Base-by-base conservation (phyloP, 495 filamentous ascomycete species). In the Chaetomidium leptoderma region DNA sequence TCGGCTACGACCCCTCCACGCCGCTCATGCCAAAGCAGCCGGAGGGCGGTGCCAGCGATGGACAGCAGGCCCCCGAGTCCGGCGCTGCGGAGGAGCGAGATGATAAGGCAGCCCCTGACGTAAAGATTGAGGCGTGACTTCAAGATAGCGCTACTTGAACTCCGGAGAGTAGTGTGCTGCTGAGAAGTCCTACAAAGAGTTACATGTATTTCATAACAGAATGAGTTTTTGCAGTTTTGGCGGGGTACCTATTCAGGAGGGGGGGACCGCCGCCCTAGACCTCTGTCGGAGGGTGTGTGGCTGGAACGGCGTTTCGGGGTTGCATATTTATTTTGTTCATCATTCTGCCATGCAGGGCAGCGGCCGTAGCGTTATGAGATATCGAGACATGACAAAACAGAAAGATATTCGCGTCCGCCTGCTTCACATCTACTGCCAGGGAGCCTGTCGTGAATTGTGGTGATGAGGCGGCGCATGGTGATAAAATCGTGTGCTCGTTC, bases 1-100 rank as follows among this genome's bases (percentile, higher is more conserved):
- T 97, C 2, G 92, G 92, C 5, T 97, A 97, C 72, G 92, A 97
- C 70, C 73, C 83, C 0, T 67, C 68, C 11, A 63, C 72, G 14
- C 76, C 74, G 23, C 48, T 79, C 33, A 69, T 59, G 48, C 51
- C 63, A 8, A 59, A 62, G 43, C 66, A 67, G 35, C 64, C 43
- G 26, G 66, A 65, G 32, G 46, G 67, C 21, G 57, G 9, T 2
- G 43, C 49, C 23, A 63, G 54, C 17, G 60, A 35, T 29, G 59
- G 33, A 11, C 24, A 52, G 45, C 32, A 17, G 16, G 2, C 53
- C 24, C 21, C 46, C 14, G 56, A 43, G 13, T 14, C 52, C 2
- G 52, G 47, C 9, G 32, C 21, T 19, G 30, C 23, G 14, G 37
- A 32, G 9, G 40, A 7, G 16, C 33, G 21, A 17, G 37, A 26